Evolutionary conservation across 148 eudicot species (phyloP).

Genomic region (Chenopodium berlandieri): DNA sequence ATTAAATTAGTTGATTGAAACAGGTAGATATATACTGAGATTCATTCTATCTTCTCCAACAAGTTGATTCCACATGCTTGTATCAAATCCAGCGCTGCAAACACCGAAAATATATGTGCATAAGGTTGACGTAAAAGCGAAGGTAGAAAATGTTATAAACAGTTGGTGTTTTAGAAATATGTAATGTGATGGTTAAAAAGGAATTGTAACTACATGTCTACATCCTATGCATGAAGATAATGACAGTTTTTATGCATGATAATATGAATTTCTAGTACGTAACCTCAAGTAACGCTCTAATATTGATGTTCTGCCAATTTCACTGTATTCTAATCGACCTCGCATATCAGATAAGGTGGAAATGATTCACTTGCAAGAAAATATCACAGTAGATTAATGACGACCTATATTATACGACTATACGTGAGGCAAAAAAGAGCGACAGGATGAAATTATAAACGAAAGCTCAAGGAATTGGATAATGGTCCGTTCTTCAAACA

Average conservation of each 20-base stretch:
- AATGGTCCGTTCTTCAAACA: too few species aligned
- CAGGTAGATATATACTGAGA: background rate
- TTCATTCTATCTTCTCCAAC: constrained; percentile 58
- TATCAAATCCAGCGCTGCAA: constrained; percentile 63
- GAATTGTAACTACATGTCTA: background rate
- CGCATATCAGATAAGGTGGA: background rate
- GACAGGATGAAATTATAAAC: too few species aligned
- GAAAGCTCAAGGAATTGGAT: too few species aligned
- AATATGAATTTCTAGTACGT: background rate
- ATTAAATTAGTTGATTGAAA: background rate
- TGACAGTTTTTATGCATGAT: background rate
- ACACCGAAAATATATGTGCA: background rate
- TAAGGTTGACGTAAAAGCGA: background rate
- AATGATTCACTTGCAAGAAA: too few species aligned
- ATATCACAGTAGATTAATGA: too few species aligned
- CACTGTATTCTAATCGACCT: too few species aligned
- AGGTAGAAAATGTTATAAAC: background rate
- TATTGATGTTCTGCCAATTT: background rate
- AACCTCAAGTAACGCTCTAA: background rate
- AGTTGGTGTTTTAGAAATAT: background rate
- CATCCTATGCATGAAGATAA: background rate
- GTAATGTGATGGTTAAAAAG: background rate
- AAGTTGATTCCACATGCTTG: constrained; percentile 71
- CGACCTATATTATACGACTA: too few species aligned
- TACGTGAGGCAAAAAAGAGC: too few species aligned